Conservation (phyloP, 2,329 filamentous ascomycete genomes). For the Trichoderma lentiforme region DNA sequence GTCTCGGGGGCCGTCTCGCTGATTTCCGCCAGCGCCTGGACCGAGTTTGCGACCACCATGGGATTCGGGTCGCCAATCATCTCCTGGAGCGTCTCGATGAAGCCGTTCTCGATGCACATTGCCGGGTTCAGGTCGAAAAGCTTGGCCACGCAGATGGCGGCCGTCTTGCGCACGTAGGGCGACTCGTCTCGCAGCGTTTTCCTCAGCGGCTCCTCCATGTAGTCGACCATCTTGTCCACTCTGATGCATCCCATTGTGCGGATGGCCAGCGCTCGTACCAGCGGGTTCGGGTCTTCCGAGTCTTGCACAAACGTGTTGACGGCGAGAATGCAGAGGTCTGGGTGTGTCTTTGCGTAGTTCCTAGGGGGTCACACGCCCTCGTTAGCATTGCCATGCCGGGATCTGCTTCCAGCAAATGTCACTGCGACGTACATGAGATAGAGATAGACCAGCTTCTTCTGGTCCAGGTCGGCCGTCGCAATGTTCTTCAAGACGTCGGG, state of each 20-base stretch:
- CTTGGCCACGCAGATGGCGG: constrained; percentile 96
- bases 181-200: constrained; percentile 97
- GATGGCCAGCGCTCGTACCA: constrained; percentile 91
- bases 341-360: constrained; percentile 99
- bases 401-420: background rate
- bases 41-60: constrained; percentile 98
- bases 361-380: constrained; percentile 41
- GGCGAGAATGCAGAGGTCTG: constrained; percentile 95
- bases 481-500: constrained; percentile 99
- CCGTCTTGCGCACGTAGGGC: constrained; percentile 96
- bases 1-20: constrained; percentile 87
- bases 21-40: constrained; percentile 91
- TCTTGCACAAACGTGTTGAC: constrained; percentile 99
- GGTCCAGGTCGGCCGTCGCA: constrained; percentile 87
- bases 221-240: constrained; percentile 99
- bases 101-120: constrained; percentile 95
- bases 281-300: constrained; percentile 94
- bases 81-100: constrained; percentile 89
- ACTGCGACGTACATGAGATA: constrained; percentile 76
- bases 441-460: constrained; percentile 98
- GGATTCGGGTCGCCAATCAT: constrained; percentile 96
- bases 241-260: constrained; percentile 98
- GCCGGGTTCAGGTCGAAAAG: constrained; percentile 90
- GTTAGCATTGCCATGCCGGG: background rate
- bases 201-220: constrained; percentile 96